Evolutionary conservation across 306 rosid species (phyloP).

Genomic region (Albizia julibrissin): DNA sequence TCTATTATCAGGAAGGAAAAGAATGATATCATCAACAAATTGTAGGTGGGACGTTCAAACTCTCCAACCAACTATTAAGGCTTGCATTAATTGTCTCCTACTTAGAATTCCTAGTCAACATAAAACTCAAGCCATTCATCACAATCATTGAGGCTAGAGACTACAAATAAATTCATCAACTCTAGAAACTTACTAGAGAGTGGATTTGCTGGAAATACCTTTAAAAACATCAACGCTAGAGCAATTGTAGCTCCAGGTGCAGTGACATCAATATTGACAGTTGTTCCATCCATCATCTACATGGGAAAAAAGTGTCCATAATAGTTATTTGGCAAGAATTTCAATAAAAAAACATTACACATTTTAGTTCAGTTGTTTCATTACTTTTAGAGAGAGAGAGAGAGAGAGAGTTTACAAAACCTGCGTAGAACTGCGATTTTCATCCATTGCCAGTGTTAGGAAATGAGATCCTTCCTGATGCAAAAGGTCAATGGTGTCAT

Average conservation of each 20-base stretch:
- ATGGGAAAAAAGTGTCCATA: conserved; percentile 29
- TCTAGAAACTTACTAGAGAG: conserved; percentile 26
- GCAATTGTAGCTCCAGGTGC: conserved; percentile 97
- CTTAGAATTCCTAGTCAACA: neutral
- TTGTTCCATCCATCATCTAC: conserved; percentile 92
- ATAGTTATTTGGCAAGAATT: conserved; percentile 29
- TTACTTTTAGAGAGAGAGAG: neutral
- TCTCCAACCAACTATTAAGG: neutral
- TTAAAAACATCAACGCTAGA: conserved; percentile 90
- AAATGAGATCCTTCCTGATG: conserved; percentile 72
- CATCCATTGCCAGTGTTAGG: conserved; percentile 57
- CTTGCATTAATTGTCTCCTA: neutral
- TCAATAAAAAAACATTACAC: conserved; percentile 10
- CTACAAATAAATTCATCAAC: conserved; percentile 27
- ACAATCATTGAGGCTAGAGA: conserved; percentile 20
- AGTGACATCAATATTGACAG: conserved; percentile 86
- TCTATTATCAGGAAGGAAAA: neutral
- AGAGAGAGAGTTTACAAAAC: conserved; percentile 42
- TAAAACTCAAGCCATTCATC: neutral
- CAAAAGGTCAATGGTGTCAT: conserved; percentile 30
- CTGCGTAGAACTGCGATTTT: conserved; percentile 73
- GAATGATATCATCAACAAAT: neutral
- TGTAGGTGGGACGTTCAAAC: neutral
- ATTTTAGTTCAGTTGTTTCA: conserved; percentile 9
- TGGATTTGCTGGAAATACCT: conserved; percentile 51